Conservation (phyloP, 148 eudicot genomes). For the Pouteria glomerata region DNA sequence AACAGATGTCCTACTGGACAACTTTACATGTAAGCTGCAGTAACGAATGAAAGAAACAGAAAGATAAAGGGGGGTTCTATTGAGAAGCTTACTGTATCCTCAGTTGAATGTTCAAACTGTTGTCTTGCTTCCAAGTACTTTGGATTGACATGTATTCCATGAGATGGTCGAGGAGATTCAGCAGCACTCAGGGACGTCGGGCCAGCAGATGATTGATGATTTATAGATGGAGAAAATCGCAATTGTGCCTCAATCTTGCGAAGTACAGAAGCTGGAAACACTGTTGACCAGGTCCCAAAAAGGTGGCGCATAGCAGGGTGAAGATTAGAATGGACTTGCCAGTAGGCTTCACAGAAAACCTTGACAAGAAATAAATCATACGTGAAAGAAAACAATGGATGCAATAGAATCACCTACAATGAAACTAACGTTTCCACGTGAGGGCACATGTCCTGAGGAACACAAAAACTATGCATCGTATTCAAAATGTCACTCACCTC, state of each 20-base stretch:
- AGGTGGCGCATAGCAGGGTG: constrained; percentile 76
- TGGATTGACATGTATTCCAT: constrained; percentile 97
- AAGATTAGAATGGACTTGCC: constrained; percentile 64
- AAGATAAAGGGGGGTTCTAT: background rate
- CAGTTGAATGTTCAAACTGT: constrained; percentile 52
- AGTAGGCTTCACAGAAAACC: constrained; percentile 86
- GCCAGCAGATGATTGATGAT: constrained; percentile 54
- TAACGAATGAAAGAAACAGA: background rate
- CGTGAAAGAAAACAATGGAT: background rate
- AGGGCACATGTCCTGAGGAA: background rate
- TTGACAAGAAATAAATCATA: constrained; percentile 14
- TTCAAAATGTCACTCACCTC: constrained; percentile 47
- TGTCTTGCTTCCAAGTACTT: constrained; percentile 84
- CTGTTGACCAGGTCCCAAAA: constrained; percentile 88
- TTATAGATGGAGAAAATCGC: constrained; percentile 53
- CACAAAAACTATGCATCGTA: background rate
- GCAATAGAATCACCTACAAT: background rate
- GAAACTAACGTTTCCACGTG: background rate
- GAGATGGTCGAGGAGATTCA: constrained; percentile 85
- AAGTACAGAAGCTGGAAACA: constrained; percentile 74
- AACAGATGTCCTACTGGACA: background rate
- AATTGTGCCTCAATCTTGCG: constrained; percentile 62
- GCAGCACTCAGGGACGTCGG: constrained; percentile 49
- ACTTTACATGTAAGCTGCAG: constrained; percentile 10
- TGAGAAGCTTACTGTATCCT: constrained; percentile 48